A percentile compares a stretch with the other conserved stretches of the same genome.
phyloP scores from a whole-genome alignment of 176 grass and related monocot genomes.

The Lolium perenne region DNA sequence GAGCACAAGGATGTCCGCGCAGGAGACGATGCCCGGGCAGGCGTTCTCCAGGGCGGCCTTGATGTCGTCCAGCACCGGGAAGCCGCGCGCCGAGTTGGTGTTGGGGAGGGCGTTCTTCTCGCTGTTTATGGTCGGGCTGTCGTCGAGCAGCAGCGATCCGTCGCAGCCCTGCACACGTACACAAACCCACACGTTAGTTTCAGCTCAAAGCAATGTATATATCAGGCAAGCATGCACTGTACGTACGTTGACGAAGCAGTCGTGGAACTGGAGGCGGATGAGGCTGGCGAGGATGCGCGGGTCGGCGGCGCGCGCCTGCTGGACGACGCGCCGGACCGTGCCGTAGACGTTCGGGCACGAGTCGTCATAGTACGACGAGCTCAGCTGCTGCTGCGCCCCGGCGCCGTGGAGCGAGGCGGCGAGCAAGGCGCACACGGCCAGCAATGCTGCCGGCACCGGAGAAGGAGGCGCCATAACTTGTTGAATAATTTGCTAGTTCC shows the following conservation, averaged over 20 bases:
- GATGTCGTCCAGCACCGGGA: slow-evolving; percentile 69
- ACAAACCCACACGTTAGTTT: background rate
- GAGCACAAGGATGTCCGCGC: slow-evolving; percentile 84
- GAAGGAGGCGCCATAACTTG: background rate
- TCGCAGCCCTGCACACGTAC: slow-evolving; percentile 66
- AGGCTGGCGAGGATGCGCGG: slow-evolving; percentile 55
- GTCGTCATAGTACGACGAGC: slow-evolving; percentile 37
- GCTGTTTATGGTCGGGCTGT: slow-evolving; percentile 49
- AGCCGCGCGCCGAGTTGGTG: slow-evolving; percentile 52
- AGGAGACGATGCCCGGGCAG: slow-evolving; percentile 76
- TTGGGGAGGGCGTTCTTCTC: slow-evolving; percentile 67
- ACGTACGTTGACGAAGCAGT: slow-evolving; percentile 76
- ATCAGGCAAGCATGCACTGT: background rate
- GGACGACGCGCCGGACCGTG: slow-evolving; percentile 54
- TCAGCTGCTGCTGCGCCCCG: slow-evolving; percentile 29
- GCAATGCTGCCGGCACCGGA: background rate
- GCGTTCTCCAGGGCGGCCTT: slow-evolving; percentile 62
- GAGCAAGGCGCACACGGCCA: slow-evolving; percentile 35
- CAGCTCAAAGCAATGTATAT: background rate
- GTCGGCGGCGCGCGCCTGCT: slow-evolving; percentile 45
- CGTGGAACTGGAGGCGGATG: slow-evolving; percentile 84
- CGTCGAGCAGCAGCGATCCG: slow-evolving; percentile 74
- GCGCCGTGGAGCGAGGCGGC: slow-evolving; percentile 16
- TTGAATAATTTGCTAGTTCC: background rate
- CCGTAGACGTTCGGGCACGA: slow-evolving; percentile 51